Conservation (phyloP, 2,329 filamentous ascomycete genomes). For the Fusarium zealandicum region DNA sequence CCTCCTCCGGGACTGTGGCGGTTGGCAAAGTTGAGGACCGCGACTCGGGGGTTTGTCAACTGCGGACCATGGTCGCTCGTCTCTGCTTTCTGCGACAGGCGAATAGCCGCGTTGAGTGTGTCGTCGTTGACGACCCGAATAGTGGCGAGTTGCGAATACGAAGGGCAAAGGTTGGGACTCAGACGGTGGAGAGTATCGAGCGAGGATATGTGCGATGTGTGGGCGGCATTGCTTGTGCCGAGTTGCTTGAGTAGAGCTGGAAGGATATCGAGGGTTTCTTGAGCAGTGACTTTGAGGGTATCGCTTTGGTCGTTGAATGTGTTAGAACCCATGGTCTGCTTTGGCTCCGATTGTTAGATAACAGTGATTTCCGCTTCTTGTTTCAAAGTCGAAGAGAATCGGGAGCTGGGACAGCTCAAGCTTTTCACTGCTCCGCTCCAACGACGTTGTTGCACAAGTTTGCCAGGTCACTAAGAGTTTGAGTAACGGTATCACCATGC, state of each 20-base stretch:
- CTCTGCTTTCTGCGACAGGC: neutral
- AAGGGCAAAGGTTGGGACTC: constrained; percentile 8
- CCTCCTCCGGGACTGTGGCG: constrained; percentile 10
- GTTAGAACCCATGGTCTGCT: neutral
- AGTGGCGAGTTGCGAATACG: constrained; percentile 1
- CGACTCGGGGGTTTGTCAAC: neutral
- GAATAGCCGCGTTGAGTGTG: constrained; percentile 13
- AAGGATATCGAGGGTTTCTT: constrained; percentile 7
- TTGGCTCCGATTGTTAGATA: no score
- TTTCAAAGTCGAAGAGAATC: no score
- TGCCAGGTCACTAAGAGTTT: no score
- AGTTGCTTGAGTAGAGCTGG: constrained; percentile 3
- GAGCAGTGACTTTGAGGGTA: constrained; percentile 2
- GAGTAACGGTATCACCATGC: no score
- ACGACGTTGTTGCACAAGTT: no score
- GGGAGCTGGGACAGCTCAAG: no score
- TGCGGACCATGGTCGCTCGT: neutral
- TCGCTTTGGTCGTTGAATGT: neutral
- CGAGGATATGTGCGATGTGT: neutral
- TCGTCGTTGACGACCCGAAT: constrained; percentile 13
- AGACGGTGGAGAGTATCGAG: constrained; percentile 4
- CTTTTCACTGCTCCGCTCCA: no score
- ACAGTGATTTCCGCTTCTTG: no score
- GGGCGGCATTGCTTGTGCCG: neutral
- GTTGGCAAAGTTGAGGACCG: constrained; percentile 18